phyloP scores from a whole-genome alignment of 306 rosid genomes.

The Lathyrus aphaca region DNA sequence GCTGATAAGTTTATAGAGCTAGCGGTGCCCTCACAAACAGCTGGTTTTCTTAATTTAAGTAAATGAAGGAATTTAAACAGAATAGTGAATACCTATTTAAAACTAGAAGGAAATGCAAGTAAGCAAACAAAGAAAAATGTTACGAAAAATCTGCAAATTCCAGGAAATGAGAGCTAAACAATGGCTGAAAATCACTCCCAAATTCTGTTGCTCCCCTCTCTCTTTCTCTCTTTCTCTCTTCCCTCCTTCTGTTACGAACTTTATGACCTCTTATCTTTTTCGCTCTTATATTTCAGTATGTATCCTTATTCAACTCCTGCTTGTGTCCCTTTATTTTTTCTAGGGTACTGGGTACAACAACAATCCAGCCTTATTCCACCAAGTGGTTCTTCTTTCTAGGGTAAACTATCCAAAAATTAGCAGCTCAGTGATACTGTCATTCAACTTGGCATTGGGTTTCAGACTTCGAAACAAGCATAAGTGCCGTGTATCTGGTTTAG shows the following conservation, averaged over 20 bases:
- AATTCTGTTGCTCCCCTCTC: slow-evolving; percentile 1
- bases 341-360: not conserved
- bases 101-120: slow-evolving; percentile 15
- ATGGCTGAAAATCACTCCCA: not conserved
- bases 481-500: not conserved
- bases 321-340: not conserved
- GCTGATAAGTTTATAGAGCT: slow-evolving; percentile 21
- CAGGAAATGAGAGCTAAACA: slow-evolving; percentile 7
- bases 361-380: too few species aligned
- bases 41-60: not conserved
- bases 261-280: not conserved
- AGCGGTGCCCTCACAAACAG: not conserved
- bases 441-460: slow-evolving; percentile 10
- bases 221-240: not conserved
- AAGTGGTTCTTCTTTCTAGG: not conserved
- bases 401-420: not conserved
- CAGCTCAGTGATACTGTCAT: slow-evolving; percentile 14
- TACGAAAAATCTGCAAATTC: not conserved
- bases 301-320: slow-evolving; percentile 3
- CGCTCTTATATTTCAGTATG: not conserved
- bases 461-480: not conserved
- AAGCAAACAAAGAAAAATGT: not conserved
- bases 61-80: slow-evolving; percentile 1
- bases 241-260: not conserved
- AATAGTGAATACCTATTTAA: slow-evolving; percentile 1